Evolutionary conservation across 345 rosid species (phyloP).

Genomic region (Brassica nigra): DNA sequence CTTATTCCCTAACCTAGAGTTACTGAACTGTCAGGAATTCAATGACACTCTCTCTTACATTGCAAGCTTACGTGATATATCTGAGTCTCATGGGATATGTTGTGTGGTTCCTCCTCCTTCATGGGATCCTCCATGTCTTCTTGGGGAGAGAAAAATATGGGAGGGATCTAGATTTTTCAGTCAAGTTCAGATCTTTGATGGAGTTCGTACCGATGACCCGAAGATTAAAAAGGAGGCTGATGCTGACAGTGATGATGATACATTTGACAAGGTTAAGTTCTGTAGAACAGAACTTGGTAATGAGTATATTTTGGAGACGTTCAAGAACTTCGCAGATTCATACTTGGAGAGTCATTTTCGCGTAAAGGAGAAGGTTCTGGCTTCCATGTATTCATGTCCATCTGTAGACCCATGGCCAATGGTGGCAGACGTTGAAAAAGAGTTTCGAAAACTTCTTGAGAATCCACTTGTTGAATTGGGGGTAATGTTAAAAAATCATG

Average conservation of each 20-base stretch:
- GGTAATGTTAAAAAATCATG: slow-evolving; percentile 47
- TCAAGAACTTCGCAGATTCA: slow-evolving; percentile 56
- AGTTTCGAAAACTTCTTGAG: slow-evolving; percentile 60
- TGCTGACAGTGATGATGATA: slow-evolving; percentile 19
- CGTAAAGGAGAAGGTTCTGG: slow-evolving; percentile 20
- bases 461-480: slow-evolving; percentile 54
- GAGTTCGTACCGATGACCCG: slow-evolving; percentile 36
- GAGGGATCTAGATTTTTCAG: slow-evolving; percentile 48
- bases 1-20: slow-evolving; percentile 22
- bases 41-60: slow-evolving; percentile 59
- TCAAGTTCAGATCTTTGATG: slow-evolving; percentile 55
- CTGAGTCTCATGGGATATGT: slow-evolving; percentile 69
- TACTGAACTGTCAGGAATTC: slow-evolving; percentile 59
- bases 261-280: slow-evolving; percentile 37
- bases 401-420: slow-evolving; percentile 40
- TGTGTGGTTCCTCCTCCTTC: slow-evolving; percentile 75
- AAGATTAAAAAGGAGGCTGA: slow-evolving; percentile 37
- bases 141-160: slow-evolving; percentile 54
- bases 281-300: slow-evolving; percentile 45
- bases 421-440: slow-evolving; percentile 56
- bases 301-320: slow-evolving; percentile 49
- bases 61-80: slow-evolving; percentile 53
- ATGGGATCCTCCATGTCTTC: slow-evolving; percentile 65
- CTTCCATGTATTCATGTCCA: slow-evolving; percentile 27
- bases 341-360: slow-evolving; percentile 51